Evolutionary conservation across 1,139 yeast genomes (phyloP).

Genomic region (Lodderomyces beijingensis): DNA sequence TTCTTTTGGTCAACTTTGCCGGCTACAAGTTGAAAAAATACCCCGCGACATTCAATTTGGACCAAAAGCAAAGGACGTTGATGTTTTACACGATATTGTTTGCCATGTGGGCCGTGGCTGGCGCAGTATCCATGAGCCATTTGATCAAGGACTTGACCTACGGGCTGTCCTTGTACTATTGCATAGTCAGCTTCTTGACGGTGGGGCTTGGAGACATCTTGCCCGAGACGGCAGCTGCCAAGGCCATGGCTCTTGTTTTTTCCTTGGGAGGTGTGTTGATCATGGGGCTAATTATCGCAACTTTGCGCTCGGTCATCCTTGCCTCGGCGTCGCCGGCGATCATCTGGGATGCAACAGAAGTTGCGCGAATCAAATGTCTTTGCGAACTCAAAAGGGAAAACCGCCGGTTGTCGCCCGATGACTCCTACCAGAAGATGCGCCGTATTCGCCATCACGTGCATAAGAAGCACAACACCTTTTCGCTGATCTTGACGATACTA

Average conservation of each 20-base stretch:
- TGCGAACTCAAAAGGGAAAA: slow-evolving; percentile 16
- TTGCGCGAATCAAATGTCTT: slow-evolving; percentile 18
- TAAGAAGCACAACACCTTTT: slow-evolving; percentile 22
- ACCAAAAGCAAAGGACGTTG: slow-evolving; percentile 62
- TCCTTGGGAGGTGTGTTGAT: slow-evolving; percentile 66
- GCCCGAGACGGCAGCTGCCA: slow-evolving; percentile 49
- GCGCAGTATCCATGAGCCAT: slow-evolving; percentile 47
- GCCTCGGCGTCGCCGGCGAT: slow-evolving; percentile 58
- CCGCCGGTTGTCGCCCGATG: slow-evolving; percentile 25
- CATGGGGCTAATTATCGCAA: slow-evolving; percentile 67
- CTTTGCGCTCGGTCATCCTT: slow-evolving; percentile 61
- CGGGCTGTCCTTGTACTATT: slow-evolving; percentile 65
- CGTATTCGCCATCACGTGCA: slow-evolving; percentile 38
- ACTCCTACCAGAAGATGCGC: slow-evolving; percentile 54
- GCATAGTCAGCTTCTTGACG: slow-evolving; percentile 68
- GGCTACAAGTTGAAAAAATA: slow-evolving; percentile 60
- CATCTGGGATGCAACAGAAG: slow-evolving; percentile 59
- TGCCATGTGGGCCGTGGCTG: slow-evolving; percentile 66
- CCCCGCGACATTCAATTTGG: slow-evolving; percentile 65
- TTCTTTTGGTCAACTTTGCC: slow-evolving; percentile 52
- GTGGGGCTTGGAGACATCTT: slow-evolving; percentile 75
- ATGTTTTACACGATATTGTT: slow-evolving; percentile 67
- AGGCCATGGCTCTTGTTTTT: slow-evolving; percentile 56
- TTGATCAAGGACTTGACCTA: slow-evolving; percentile 36
- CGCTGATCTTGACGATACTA: slow-evolving; percentile 37